Percentiles rank a stretch among this genome's conserved stretches.
phyloP scores from a whole-genome alignment of 1,139 yeast species.

The Zygosaccharomyces pseudobailii region DNA sequence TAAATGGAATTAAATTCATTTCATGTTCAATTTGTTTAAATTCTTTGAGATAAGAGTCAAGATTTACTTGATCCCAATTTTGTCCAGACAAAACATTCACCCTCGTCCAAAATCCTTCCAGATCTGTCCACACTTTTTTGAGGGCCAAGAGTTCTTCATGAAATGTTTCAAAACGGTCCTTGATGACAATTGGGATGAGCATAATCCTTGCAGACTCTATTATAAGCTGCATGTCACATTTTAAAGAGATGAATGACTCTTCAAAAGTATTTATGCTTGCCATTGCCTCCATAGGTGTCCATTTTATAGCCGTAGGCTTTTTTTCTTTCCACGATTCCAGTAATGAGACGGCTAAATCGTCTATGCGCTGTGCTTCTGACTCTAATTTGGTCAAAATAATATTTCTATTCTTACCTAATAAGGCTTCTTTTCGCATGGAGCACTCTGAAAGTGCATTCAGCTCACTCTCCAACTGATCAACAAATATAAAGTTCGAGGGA shows the following conservation, averaged over 20 bases:
- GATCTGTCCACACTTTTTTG: slow-evolving; percentile 60
- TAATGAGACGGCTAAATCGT: slow-evolving; percentile 33
- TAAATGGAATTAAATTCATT: slow-evolving; percentile 52
- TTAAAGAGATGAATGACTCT: slow-evolving; percentile 25
- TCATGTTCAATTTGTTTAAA: slow-evolving; percentile 49
- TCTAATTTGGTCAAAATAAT: slow-evolving; percentile 42
- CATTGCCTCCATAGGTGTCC: slow-evolving; percentile 51
- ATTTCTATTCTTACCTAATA: slow-evolving; percentile 44
- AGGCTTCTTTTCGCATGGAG: slow-evolving; percentile 36
- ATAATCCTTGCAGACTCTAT: slow-evolving; percentile 42
- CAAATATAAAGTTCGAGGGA: slow-evolving; percentile 53
- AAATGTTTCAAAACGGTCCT: slow-evolving; percentile 35
- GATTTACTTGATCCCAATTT: slow-evolving; percentile 49
- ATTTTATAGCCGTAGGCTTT: slow-evolving; percentile 46
- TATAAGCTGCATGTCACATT: slow-evolving; percentile 32
- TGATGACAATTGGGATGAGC: slow-evolving; percentile 36
- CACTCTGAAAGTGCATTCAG: slow-evolving; percentile 44
- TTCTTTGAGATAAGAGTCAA: slow-evolving; percentile 44
- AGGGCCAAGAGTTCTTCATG: slow-evolving; percentile 55
- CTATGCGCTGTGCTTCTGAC: slow-evolving; percentile 40
- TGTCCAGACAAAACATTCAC: slow-evolving; percentile 39
- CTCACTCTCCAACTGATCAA: slow-evolving; percentile 60
- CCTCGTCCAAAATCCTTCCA: slow-evolving; percentile 52
- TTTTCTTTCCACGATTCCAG: slow-evolving; percentile 46
- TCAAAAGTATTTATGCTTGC: slow-evolving; percentile 43